These are phyloP conservation scores for Meripilus lineatus DNA, from an alignment of 1,284 basidiomycete genomes.

Conservation along the genomic window DNA sequence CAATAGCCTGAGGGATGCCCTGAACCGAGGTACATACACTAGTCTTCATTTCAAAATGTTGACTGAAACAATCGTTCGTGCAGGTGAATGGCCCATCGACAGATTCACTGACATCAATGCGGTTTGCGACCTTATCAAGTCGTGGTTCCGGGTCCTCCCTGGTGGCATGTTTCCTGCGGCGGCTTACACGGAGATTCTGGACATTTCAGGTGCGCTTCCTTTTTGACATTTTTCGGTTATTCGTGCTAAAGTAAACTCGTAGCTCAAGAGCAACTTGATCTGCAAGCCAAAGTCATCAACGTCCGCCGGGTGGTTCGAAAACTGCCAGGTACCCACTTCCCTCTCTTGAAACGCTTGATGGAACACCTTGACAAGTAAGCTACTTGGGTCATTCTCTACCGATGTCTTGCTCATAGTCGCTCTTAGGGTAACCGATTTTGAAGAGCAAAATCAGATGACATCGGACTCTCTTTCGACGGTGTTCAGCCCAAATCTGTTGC, in stretches of 20 bases:
- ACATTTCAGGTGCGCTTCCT: constrained; percentile 37
- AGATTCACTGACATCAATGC: constrained; percentile 69
- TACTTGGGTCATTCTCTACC: background rate
- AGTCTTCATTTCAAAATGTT: background rate
- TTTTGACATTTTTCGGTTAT: background rate
- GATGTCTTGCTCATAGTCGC: constrained; percentile 9
- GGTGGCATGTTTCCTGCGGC: constrained; percentile 72
- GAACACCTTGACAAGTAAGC: constrained; percentile 79
- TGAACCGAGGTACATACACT: constrained; percentile 54
- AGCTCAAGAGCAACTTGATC: constrained; percentile 22
- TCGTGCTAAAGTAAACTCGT: background rate
- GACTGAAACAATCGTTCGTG: background rate
- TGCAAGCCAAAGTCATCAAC: constrained; percentile 58
- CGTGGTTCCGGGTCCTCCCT: constrained; percentile 78
- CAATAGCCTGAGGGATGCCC: constrained; percentile 60
- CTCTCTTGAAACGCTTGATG: constrained; percentile 66
- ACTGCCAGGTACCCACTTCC: constrained; percentile 68
- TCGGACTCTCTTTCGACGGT: constrained; percentile 78
- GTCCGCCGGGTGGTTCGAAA: constrained; percentile 63
- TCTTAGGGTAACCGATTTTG: constrained; percentile 73
- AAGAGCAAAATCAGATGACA: constrained; percentile 84
- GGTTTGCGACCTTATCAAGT: constrained; percentile 76
- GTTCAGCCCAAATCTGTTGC: constrained; percentile 74
- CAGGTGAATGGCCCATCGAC: constrained; percentile 58
- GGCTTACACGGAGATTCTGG: constrained; percentile 63